Base-by-base conservation (phyloP, 768 basidiomycete genomes). In the Mycena metata region DNA sequence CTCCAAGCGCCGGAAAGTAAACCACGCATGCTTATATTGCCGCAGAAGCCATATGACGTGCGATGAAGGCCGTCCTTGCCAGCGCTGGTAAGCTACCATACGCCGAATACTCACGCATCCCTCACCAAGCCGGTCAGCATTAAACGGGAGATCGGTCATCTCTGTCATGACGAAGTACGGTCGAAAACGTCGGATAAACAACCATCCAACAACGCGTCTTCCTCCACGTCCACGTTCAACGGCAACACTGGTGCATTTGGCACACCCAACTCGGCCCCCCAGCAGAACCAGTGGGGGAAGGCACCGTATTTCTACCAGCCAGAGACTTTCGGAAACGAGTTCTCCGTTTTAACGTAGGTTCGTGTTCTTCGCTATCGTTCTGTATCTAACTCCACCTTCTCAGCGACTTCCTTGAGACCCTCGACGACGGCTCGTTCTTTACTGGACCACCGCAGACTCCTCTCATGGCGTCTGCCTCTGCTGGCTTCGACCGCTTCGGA, bases 1-100 rank as follows among this genome's bases (percentile, higher is more conserved):
- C 19, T 74, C 88, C 13, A 94, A 93, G 80, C 82, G 94, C 69
- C 83, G 94, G 63, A 96, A 96, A 78, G 94, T 95, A 66, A 95
- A 95, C 78, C 95, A 96, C 81, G 96, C 96, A 7, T 98, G 96
- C 77, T 82, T 98, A 47, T 98, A 96, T 79, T 98, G 96, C 80
- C 86, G 95, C 76, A 84, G 94, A 67, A 95, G 94, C 84, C 93
- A 94, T 88, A 94, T 95, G 93, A 94, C 92, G 10, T 95, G 94
- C 82, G 94, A 95, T 76, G 94, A 94, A 74, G 92, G 93, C 19
- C 83, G 92, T 42, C 96, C 96, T 17, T 98, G 96, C 78, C 93
- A 96, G 74, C 89, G 96, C 72, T 97, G 96, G 96, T 96, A 77
- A 79, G 93, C 84, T 17, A 49, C 43, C 45, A 41, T 6, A 17